phyloP scores from a whole-genome alignment of 2,329 filamentous ascomycete species.

The Claviceps pazoutovae region DNA sequence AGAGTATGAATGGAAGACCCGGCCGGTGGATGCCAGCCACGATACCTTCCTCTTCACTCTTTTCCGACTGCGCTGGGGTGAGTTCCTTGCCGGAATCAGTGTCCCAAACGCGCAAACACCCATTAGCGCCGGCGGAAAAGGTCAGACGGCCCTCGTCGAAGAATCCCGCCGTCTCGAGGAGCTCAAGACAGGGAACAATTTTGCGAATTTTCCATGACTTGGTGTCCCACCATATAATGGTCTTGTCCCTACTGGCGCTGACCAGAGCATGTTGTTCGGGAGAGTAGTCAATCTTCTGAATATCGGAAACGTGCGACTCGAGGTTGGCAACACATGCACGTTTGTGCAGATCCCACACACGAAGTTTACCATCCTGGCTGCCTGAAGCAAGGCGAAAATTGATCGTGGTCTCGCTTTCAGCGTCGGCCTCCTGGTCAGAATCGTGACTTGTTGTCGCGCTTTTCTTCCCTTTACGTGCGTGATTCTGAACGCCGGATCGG shows the following conservation, averaged over 20 bases:
- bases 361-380: conserved; percentile 83
- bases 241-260: conserved; percentile 84
- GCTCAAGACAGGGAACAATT: conserved; percentile 73
- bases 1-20: conserved; percentile 56
- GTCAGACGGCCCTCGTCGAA: conserved; percentile 55
- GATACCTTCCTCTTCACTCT: conserved; percentile 51
- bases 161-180: conserved; percentile 74
- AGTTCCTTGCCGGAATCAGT: conserved; percentile 64
- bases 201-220: conserved; percentile 70
- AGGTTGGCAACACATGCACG: conserved; percentile 61
- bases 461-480: conserved; percentile 23
- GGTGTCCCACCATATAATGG: conserved; percentile 81
- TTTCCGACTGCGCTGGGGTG: conserved; percentile 54
- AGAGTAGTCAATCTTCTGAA: conserved; percentile 77
- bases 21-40: conserved; percentile 55
- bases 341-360: conserved; percentile 84
- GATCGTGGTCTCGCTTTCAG: conserved; percentile 28
- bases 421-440: conserved; percentile 26
- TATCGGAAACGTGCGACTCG: conserved; percentile 88
- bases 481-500: conserved; percentile 17
- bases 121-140: conserved; percentile 75
- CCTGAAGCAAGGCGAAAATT: conserved; percentile 76
- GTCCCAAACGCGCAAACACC: conserved; percentile 72
- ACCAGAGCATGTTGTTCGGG: conserved; percentile 59
- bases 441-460: conserved; percentile 15